A percentile compares a stretch with the other conserved stretches of the same genome.
Evolutionary conservation across 1,284 basidiomycete genomes (phyloP).

Genomic region (Meripilus lineatus): DNA sequence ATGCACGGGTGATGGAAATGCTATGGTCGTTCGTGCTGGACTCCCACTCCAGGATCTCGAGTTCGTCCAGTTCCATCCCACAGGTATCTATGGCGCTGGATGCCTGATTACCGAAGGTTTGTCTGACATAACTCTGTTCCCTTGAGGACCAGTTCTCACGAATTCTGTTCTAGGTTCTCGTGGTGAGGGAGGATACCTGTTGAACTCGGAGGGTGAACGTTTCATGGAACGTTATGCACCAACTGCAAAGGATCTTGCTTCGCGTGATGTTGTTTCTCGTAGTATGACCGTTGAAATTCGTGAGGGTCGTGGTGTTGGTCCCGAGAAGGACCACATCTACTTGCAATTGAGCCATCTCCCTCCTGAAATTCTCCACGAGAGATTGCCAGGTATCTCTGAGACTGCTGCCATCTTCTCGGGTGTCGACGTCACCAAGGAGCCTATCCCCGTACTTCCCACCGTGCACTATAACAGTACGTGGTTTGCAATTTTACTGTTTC

Average conservation of each 20-base stretch:
- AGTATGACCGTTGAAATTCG: constrained; percentile 99
- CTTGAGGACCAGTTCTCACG: constrained; percentile 1
- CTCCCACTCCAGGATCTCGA: constrained; percentile 97
- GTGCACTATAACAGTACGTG: constrained; percentile 92
- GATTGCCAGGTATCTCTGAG: constrained; percentile 99
- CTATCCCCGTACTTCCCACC: constrained; percentile 94
- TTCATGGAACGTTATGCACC: constrained; percentile 99
- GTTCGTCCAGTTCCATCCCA: constrained; percentile 99
- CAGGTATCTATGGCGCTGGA: constrained; percentile 99
- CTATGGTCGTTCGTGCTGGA: constrained; percentile 97
- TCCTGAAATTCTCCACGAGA: constrained; percentile 93
- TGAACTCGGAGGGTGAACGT: constrained; percentile 98
- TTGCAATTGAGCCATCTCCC: constrained; percentile 98
- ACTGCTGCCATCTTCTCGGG: constrained; percentile 99
- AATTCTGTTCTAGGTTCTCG: constrained; percentile 69
- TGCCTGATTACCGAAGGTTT: constrained; percentile 97
- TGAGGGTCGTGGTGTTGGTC: constrained; percentile 98
- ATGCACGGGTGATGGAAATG: constrained; percentile 98
- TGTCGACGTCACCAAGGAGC: constrained; percentile 99
- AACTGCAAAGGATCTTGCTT: constrained; percentile 98
- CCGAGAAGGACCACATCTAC: constrained; percentile 98
- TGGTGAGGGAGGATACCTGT: constrained; percentile 97
- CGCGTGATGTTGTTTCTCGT: constrained; percentile 98
- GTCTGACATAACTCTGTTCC: constrained; percentile 12
- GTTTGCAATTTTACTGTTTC: background rate